Base-by-base conservation (phyloP, 2,329 filamentous ascomycete species). In the Claviceps maximensis region DNA sequence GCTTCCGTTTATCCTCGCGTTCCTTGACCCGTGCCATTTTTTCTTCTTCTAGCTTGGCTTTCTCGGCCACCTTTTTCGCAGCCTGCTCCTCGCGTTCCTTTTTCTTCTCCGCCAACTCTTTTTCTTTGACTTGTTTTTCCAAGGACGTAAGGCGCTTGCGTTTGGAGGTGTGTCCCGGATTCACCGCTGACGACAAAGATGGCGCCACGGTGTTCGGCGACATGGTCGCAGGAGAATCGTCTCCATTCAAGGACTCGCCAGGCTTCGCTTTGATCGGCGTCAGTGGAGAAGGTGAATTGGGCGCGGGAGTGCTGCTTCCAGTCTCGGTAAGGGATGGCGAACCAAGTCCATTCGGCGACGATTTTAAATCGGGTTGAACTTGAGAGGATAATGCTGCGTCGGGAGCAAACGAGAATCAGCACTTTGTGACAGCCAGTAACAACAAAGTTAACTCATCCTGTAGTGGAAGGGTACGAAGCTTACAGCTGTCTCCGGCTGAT, bases 321-420 rank as follows among this genome's bases (percentile, higher is more conserved):
- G 67, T 60, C 12, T 76, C 74, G 23, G 69, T 71, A n/a, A 74
- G 63, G 7, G 65, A 62, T 36, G 66, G 61, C 12, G 67, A 69
- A 51, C 55, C 60, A 19, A 58, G 54, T 29, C 17, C 47, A 38
- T n/a, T 36, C 0, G 62, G 59, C 5, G 66, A 59, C 50, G 65
- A 63, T 49, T 67, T 60, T 41, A 60, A 64, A 29, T 54, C 46
- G 25, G 51, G 19, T 46, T 56, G 46, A 60, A 65, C 40, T 44
- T 58, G 44, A 54, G 61, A 47, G 59, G 62, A 33, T 53, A 62
- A 21, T 27, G 59, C 63, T 64, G 12, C 31, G 7, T 7, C 2
- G 21, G 23, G 15, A 17, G 8, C 12, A 31, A 41, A 49, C 9
- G 29, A 40, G 50, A 12, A 47, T 63, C 27, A 63, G 54, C 46